Conservation (phyloP, 768 basidiomycete species). For the Psilocybe sp. region DNA sequence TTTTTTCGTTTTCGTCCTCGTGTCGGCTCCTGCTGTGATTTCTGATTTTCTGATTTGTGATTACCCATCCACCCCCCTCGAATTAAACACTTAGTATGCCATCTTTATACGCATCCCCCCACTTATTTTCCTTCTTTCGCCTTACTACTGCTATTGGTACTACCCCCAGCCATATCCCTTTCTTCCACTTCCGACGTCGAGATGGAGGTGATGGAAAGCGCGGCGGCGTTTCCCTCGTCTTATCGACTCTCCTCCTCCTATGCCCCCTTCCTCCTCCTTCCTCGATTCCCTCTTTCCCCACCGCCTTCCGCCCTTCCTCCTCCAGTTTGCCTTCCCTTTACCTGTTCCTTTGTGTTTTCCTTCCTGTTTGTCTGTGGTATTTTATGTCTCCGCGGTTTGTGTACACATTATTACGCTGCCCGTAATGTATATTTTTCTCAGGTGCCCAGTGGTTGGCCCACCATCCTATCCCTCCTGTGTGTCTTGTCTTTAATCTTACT, state of each 20-base stretch:
- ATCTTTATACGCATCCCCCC: neutral
- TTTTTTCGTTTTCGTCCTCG: neutral
- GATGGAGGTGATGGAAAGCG: too few relatives aligned
- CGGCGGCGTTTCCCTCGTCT: too few relatives aligned
- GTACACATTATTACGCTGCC: neutral
- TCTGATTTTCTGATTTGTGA: neutral
- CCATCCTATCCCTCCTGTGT: neutral
- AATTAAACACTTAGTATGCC: slow-evolving; percentile 3
- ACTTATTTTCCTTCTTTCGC: neutral
- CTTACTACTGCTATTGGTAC: too few relatives aligned
- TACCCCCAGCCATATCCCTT: too few relatives aligned
- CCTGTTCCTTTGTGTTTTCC: neutral
- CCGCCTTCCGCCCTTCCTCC: neutral
- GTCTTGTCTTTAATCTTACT: too few relatives aligned
- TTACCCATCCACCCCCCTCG: neutral
- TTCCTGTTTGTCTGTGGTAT: slow-evolving; percentile 6
- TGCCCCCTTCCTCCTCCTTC: too few relatives aligned
- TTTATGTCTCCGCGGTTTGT: slow-evolving; percentile 5
- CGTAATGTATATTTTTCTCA: slow-evolving; percentile 15
- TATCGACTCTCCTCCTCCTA: too few relatives aligned
- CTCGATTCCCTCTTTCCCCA: too few relatives aligned
- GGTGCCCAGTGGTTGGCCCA: too few relatives aligned
- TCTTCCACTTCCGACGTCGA: too few relatives aligned
- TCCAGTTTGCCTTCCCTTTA: too few relatives aligned
- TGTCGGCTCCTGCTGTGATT: neutral